These are phyloP conservation scores for Podila horticola DNA, from an alignment of 192 early-diverging fungal genomes.

Conservation along the genomic window DNA sequence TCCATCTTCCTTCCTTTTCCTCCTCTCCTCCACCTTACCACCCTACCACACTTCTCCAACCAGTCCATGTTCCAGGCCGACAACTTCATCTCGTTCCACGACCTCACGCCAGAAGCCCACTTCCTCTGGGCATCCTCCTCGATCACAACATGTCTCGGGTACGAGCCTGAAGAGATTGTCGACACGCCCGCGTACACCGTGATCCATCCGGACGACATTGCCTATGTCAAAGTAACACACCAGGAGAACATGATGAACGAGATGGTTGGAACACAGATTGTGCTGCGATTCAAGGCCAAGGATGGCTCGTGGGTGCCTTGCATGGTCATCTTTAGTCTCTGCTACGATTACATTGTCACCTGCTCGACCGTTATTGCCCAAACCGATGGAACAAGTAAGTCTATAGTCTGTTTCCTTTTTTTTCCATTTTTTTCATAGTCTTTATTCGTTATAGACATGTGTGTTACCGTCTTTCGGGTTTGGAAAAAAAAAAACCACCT, in stretches of 20 bases:
- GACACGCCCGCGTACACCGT: conserved; percentile 50
- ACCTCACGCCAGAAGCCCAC: conserved; percentile 43
- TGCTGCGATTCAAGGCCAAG: conserved; percentile 52
- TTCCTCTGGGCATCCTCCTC: conserved; percentile 56
- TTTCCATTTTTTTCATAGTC: background rate
- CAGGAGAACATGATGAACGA: conserved; percentile 52
- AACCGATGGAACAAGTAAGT: conserved; percentile 27
- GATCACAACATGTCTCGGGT: conserved; percentile 55
- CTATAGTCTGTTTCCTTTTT: background rate
- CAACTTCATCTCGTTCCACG: conserved; percentile 61
- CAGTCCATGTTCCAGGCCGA: conserved; percentile 37
- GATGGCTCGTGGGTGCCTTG: conserved; percentile 36
- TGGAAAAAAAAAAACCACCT: background rate
- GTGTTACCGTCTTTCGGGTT: background rate
- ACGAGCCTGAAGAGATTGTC: conserved; percentile 53
- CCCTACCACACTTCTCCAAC: background rate
- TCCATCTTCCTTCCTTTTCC: background rate
- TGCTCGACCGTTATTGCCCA: conserved; percentile 28
- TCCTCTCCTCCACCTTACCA: background rate
- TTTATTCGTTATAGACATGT: background rate
- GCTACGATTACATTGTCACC: conserved; percentile 41
- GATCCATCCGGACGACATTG: conserved; percentile 53
- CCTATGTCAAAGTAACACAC: conserved; percentile 38
- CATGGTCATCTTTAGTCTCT: conserved; percentile 38
- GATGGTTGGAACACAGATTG: conserved; percentile 48